phyloP scores from a whole-genome alignment of 805 yeast species.

The Wickerhamomyces hampshirensis region DNA sequence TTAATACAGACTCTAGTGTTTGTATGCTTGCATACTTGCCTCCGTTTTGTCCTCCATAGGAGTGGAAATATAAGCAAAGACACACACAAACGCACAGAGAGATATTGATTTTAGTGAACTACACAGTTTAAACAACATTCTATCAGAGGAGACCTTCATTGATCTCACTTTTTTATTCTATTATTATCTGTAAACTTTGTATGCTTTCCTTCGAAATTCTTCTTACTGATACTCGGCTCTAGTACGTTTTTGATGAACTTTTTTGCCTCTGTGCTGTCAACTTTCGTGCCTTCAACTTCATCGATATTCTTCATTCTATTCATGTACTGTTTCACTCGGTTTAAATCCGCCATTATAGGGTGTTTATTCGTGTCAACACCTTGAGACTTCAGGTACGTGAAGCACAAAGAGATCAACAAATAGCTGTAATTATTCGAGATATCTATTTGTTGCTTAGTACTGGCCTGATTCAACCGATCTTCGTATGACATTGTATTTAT shows the following conservation, averaged over 20 bases:
- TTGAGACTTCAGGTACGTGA: slow-evolving; percentile 51
- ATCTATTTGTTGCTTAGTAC: slow-evolving; percentile 27
- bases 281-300: slow-evolving; percentile 12
- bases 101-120: too few species aligned
- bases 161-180: slow-evolving; percentile 1
- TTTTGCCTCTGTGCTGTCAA: slow-evolving; percentile 38
- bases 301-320: slow-evolving; percentile 30
- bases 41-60: background rate
- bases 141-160: too few species aligned
- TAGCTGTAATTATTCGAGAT: slow-evolving; percentile 39
- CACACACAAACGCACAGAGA: too few species aligned
- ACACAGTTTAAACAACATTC: too few species aligned
- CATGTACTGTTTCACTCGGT: slow-evolving; percentile 65
- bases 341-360: slow-evolving; percentile 62
- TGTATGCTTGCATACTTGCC: too few species aligned
- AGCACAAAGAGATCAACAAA: slow-evolving; percentile 50
- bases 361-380: slow-evolving; percentile 56
- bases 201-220: slow-evolving; percentile 35
- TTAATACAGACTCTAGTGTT: too few species aligned
- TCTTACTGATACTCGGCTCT: slow-evolving; percentile 48
- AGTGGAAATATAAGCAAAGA: background rate
- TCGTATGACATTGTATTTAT: slow-evolving; percentile 35
- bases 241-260: slow-evolving; percentile 42
- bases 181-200: too few species aligned
- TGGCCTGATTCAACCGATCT: slow-evolving; percentile 27